phyloP scores from a whole-genome alignment of 305 asterid genomes.

The Solanum aculeatissimum region DNA sequence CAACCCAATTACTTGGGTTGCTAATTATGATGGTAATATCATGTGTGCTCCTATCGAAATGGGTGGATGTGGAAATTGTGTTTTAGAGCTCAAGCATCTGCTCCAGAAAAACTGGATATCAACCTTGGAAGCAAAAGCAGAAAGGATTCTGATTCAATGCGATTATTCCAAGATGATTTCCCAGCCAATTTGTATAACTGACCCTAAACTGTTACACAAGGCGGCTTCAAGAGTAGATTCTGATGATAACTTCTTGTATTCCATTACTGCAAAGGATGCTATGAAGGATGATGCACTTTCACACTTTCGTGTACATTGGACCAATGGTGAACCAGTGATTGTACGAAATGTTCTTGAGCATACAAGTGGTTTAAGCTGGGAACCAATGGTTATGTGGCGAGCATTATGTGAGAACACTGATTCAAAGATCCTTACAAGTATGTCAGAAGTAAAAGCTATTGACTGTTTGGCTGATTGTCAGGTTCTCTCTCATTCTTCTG shows the following conservation, averaged over 20 bases:
- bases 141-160: conserved; percentile 20
- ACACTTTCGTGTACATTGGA: conserved; percentile 70
- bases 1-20: conserved; percentile 24
- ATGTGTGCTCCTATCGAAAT: conserved; percentile 56
- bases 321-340: conserved; percentile 77
- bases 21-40: conserved; percentile 24
- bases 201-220: conserved; percentile 17
- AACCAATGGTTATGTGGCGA: conserved; percentile 96
- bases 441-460: conserved; percentile 68
- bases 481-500: conserved; percentile 29
- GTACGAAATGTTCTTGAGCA: conserved; percentile 60
- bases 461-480: conserved; percentile 87
- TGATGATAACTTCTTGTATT: conserved; percentile 42
- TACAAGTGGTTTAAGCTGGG: conserved; percentile 83
- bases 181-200: conserved; percentile 8
- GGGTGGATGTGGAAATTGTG: conserved; percentile 67
- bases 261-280: conserved; percentile 40
- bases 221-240: conserved; percentile 43
- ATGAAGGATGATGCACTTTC: conserved; percentile 39
- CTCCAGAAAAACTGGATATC: conserved; percentile 65
- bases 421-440: conserved; percentile 28
- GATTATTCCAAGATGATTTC: not conserved
- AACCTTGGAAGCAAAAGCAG: conserved; percentile 33
- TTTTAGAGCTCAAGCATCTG: conserved; percentile 68
- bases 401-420: conserved; percentile 57